Evolutionary conservation across 2,329 filamentous ascomycete genomes (phyloP).

Genomic region (Aspergillus thermomutatus): DNA sequence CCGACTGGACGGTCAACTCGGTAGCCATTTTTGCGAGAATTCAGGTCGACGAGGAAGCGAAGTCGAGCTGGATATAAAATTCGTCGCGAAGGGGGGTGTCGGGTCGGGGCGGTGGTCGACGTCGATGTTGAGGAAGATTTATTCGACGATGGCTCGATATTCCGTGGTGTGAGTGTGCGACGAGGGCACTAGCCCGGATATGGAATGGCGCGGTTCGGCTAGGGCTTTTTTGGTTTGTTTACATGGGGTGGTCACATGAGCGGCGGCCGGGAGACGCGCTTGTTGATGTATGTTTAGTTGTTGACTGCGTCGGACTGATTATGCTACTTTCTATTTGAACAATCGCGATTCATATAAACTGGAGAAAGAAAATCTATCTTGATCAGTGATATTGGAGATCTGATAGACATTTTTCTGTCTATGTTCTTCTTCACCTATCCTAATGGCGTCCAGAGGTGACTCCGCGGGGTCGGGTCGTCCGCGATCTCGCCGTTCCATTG

Average conservation of each 20-base stretch:
- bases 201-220: constrained; percentile 34
- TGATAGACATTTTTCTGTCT: constrained; percentile 1
- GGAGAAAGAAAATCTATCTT: not conserved
- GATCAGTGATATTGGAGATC: not conserved
- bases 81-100: constrained; percentile 32
- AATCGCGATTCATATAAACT: not conserved
- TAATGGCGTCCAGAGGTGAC: constrained; percentile 36
- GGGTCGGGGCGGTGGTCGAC: constrained; percentile 32
- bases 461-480: constrained; percentile 30
- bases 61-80: constrained; percentile 34
- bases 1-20: constrained; percentile 98
- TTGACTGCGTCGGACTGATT: not conserved
- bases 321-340: not conserved
- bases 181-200: constrained; percentile 27
- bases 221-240: constrained; percentile 45
- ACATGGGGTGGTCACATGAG: constrained; percentile 33
- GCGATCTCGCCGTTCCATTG: constrained; percentile 68
- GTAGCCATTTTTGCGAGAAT: constrained; percentile 78
- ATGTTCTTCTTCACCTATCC: constrained; percentile 10
- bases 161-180: constrained; percentile 38
- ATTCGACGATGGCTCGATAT: constrained; percentile 32
- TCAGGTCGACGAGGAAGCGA: constrained; percentile 44
- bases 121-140: constrained; percentile 43
- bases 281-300: constrained; percentile 5
- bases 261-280: constrained; percentile 28